Base-by-base conservation (phyloP, 192 early-diverging fungal genomes). In the Podila verticillata region DNA sequence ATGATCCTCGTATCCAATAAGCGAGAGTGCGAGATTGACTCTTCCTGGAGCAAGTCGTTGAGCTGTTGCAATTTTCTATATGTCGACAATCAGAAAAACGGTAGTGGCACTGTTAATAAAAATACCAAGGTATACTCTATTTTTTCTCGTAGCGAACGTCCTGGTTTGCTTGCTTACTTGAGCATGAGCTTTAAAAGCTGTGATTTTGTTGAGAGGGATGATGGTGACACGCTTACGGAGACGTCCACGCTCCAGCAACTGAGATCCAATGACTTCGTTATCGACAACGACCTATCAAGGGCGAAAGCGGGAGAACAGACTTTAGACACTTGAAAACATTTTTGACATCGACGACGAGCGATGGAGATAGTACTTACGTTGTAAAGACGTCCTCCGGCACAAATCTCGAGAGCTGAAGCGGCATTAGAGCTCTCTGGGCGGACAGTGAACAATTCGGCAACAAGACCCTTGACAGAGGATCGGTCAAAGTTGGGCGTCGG, bases 201-300 rank as follows among this genome's bases (percentile, higher is more conserved):
- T 70, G 57, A 99, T 98, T 82, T 96, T 97, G 90, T 98, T 98
- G n/a, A 99, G 83, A 20, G 97, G 98, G 57, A 99, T 96, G 20
- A 99, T 89, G 3, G 97, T 99, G 17, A 94, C 91, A 1, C 96
- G 88, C 30, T 90, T 91, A 31, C 85, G 84, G 10, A 99, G 82
- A 63, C 85, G 85, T 31, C 96, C 96, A 20, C 89, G 86, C 63
- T 95, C 85, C 17, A 99, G 75, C 44, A 99, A 82, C 78, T 95
- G 91, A 1, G 92, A 83, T 10, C 92, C 96, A 2, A 96, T 88
- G 4, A 85, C 84, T 71, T 99, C 97, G 65, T 92, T 89, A 19
- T 94, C 90, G 0, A 99, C 96, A n/a, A 99, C 94, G 22, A 99
- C 87, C 91, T 94, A 56, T 20, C 20, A 35, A 34, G 48, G 13